Evolutionary conservation across 768 basidiomycete genomes (phyloP).

Genomic region (Cytidiella melzeri): DNA sequence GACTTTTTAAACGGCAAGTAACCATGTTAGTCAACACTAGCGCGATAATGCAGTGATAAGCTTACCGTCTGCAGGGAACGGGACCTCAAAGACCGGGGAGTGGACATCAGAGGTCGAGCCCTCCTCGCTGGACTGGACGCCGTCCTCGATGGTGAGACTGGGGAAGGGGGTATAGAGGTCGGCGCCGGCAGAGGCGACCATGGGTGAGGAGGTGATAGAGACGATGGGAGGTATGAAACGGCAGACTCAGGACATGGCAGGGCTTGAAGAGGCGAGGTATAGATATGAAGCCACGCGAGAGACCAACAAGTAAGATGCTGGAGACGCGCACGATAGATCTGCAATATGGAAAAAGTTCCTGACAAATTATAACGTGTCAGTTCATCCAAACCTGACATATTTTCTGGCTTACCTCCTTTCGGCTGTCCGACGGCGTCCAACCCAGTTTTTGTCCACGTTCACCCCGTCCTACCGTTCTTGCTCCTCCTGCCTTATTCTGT

Average conservation of each 20-base stretch:
- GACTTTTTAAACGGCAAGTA: slow-evolving; percentile 54
- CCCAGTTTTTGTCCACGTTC: background rate
- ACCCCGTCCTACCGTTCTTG: background rate
- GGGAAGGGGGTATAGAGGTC: slow-evolving; percentile 57
- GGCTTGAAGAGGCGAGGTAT: slow-evolving; percentile 23
- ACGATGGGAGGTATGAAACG: slow-evolving; percentile 20
- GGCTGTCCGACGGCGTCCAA: background rate
- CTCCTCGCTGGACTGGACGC: slow-evolving; percentile 68
- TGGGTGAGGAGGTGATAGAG: slow-evolving; percentile 25
- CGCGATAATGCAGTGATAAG: slow-evolving; percentile 29
- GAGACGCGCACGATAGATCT: slow-evolving; percentile 26
- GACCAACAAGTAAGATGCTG: slow-evolving; percentile 13
- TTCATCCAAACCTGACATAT: slow-evolving; percentile 7
- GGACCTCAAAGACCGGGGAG: slow-evolving; percentile 62
- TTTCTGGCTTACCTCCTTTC: slow-evolving; percentile 7
- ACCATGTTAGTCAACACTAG: slow-evolving; percentile 17
- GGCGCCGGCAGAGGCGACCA: slow-evolving; percentile 52
- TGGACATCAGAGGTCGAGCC: slow-evolving; percentile 57
- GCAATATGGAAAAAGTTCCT: slow-evolving; percentile 20
- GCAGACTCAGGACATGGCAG: slow-evolving; percentile 25
- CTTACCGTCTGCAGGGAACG: slow-evolving; percentile 34
- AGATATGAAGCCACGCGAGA: slow-evolving; percentile 29
- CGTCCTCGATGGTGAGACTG: slow-evolving; percentile 51
- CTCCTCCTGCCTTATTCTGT: background rate
- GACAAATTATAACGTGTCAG: slow-evolving; percentile 23